A percentile compares a stretch with the other conserved stretches of the same genome.
Evolutionary conservation across 208 protist genomes (phyloP).

Genomic region (Leishmania mexicana): DNA sequence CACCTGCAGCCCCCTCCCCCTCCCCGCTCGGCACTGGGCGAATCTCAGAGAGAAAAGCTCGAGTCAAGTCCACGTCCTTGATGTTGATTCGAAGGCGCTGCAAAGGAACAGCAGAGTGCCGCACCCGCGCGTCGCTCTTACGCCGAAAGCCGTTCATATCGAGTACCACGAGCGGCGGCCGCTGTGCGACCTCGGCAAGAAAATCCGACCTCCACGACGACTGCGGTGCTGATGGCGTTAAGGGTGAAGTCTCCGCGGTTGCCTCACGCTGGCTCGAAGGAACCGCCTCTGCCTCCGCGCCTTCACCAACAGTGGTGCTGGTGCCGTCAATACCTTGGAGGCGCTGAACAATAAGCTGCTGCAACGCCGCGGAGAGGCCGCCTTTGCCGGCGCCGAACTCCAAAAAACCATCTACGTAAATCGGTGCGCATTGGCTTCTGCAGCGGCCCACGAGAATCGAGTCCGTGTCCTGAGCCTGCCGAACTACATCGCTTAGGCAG

Average conservation of each 20-base stretch:
- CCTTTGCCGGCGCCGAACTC: slow-evolving; percentile 84
- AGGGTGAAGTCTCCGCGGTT: neutral
- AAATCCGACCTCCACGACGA: slow-evolving; percentile 14
- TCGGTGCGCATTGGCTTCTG: neutral
- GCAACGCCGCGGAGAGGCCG: slow-evolving; percentile 66
- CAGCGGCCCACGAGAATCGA: slow-evolving; percentile 9
- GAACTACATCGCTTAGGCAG: slow-evolving; percentile 44
- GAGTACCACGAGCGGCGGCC: slow-evolving; percentile 53
- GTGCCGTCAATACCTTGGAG: neutral
- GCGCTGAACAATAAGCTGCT: slow-evolving; percentile 39
- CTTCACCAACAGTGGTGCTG: neutral
- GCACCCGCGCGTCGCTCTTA: slow-evolving; percentile 72
- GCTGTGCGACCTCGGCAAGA: slow-evolving; percentile 12
- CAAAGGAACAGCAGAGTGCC: slow-evolving; percentile 46
- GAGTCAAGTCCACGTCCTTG: slow-evolving; percentile 67
- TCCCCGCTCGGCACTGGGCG: neutral
- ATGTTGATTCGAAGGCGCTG: slow-evolving; percentile 74
- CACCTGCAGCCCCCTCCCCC: neutral
- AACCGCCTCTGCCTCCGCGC: neutral
- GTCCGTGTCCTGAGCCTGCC: slow-evolving; percentile 5
- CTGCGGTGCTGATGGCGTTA: neutral
- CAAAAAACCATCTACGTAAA: slow-evolving; percentile 49
- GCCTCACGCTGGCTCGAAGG: neutral
- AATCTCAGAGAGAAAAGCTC: slow-evolving; percentile 34
- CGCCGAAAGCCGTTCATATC: slow-evolving; percentile 73